Conservation (phyloP, 345 rosid genomes). For the Punica granatum region DNA sequence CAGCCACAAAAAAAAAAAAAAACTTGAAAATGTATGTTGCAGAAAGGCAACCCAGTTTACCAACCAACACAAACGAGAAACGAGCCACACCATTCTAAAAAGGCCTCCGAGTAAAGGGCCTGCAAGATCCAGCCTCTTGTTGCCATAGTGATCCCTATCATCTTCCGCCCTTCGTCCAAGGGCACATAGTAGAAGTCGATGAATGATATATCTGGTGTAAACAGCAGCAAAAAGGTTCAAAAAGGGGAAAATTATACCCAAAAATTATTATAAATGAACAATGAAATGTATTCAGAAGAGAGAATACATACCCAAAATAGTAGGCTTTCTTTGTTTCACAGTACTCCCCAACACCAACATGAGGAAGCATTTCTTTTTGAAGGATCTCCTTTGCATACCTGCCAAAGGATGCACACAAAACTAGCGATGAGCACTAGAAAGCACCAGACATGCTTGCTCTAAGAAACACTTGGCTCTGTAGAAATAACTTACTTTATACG, state of each 20-base stretch:
- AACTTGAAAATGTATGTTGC: conserved; percentile 5
- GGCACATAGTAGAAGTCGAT: conserved; percentile 89
- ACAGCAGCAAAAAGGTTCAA: conserved; percentile 5
- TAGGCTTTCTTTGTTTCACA: conserved; percentile 98
- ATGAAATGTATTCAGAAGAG: neutral
- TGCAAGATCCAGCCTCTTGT: conserved; percentile 99
- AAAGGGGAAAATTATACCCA: neutral
- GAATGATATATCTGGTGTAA: conserved; percentile 64
- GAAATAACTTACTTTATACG: conserved; percentile 75
- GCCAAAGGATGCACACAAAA: conserved; percentile 20
- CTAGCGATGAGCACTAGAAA: conserved; percentile 11
- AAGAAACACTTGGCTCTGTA: conserved; percentile 9
- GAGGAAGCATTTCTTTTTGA: conserved; percentile 99
- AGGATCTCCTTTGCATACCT: conserved; percentile 98
- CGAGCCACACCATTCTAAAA: conserved; percentile 75
- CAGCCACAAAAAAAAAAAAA: conserved; percentile 17
- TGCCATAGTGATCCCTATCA: conserved; percentile 98
- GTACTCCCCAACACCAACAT: conserved; percentile 83
- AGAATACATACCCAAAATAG: conserved; percentile 69
- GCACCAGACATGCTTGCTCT: conserved; percentile 17
- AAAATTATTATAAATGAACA: neutral
- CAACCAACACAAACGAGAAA: neutral
- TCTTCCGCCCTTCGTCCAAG: conserved; percentile 94
- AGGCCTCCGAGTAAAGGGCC: conserved; percentile 98
- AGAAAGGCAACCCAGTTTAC: neutral